These are phyloP conservation scores for Vaccinium myrtillus DNA, from an alignment of 148 eudicot species.

Conservation along the genomic window DNA sequence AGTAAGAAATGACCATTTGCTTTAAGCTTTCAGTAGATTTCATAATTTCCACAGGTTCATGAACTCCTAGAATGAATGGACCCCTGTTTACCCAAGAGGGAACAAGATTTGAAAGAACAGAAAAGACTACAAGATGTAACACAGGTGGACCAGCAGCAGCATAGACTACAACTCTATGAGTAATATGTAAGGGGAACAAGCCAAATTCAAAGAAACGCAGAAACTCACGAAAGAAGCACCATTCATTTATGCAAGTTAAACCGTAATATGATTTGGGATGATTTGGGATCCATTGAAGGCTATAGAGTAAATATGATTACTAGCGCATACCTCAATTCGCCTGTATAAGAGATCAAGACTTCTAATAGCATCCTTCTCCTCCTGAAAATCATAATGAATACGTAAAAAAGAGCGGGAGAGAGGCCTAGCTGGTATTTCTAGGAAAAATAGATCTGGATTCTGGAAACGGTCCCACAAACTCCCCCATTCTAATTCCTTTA, in stretches of 20 bases:
- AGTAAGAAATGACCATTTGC: not conserved
- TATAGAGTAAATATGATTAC: conserved; percentile 3
- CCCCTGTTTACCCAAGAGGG: conserved; percentile 3
- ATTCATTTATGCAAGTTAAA: not conserved
- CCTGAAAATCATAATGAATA: conserved; percentile 43
- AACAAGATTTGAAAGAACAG: not conserved
- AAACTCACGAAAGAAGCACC: not conserved
- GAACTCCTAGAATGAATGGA: not conserved
- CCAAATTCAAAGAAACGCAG: not conserved
- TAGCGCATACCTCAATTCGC: conserved; percentile 81
- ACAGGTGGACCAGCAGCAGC: not conserved
- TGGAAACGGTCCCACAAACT: not conserved
- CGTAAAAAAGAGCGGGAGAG: conserved; percentile 7
- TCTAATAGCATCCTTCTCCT: conserved; percentile 91
- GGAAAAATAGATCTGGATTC: not conserved
- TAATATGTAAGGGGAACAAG: not conserved
- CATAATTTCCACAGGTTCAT: not conserved
- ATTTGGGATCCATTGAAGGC: not conserved
- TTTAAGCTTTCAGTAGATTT: not conserved
- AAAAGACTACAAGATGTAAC: not conserved
- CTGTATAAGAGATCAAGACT: conserved; percentile 96
- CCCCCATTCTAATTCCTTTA: not conserved
- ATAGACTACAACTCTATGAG: not conserved
- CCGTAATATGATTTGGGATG: not conserved
- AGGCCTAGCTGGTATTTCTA: conserved; percentile 1